Conservation (phyloP, 768 basidiomycete species). For the Sistotremastrum suecicum region DNA sequence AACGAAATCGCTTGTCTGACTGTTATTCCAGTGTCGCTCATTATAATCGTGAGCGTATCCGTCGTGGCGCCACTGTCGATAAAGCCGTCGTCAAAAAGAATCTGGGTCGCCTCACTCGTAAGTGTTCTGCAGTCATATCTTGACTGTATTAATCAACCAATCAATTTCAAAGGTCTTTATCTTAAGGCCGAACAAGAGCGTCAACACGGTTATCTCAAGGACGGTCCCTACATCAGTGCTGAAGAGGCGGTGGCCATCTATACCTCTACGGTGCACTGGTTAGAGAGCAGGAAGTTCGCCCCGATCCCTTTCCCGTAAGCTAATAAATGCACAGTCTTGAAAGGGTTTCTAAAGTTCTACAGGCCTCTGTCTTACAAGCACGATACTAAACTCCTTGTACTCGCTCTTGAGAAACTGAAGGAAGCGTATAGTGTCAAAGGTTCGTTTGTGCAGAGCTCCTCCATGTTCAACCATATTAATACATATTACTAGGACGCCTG, state of each 20-base stretch:
- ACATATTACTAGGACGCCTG: conserved; percentile 40
- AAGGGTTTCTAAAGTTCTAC: not conserved
- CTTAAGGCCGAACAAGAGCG: conserved; percentile 98
- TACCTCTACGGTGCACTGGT: conserved; percentile 97
- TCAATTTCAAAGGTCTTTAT: conserved; percentile 47
- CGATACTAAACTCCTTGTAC: conserved; percentile 92
- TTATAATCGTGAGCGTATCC: conserved; percentile 95
- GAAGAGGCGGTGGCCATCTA: conserved; percentile 99
- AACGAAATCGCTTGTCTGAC: not conserved
- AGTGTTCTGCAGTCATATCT: conserved; percentile 12
- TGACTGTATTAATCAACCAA: conserved; percentile 5
- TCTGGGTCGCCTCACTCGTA: conserved; percentile 89
- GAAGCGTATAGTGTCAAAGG: conserved; percentile 98
- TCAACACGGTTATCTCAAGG: conserved; percentile 97
- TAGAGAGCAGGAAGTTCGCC: conserved; percentile 94
- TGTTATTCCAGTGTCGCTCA: conserved; percentile 60
- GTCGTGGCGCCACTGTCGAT: conserved; percentile 92
- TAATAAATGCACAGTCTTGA: not conserved
- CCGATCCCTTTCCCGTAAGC: conserved; percentile 95
- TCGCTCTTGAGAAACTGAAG: conserved; percentile 96
- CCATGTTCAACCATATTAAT: not conserved
- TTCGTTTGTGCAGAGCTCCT: conserved; percentile 1
- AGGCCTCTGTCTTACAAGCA: conserved; percentile 97
- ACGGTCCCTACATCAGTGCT: conserved; percentile 97
- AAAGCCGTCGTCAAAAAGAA: conserved; percentile 99